phyloP scores from a whole-genome alignment of 2,329 filamentous ascomycete species.

The Neopestalotiopsis sp. region DNA sequence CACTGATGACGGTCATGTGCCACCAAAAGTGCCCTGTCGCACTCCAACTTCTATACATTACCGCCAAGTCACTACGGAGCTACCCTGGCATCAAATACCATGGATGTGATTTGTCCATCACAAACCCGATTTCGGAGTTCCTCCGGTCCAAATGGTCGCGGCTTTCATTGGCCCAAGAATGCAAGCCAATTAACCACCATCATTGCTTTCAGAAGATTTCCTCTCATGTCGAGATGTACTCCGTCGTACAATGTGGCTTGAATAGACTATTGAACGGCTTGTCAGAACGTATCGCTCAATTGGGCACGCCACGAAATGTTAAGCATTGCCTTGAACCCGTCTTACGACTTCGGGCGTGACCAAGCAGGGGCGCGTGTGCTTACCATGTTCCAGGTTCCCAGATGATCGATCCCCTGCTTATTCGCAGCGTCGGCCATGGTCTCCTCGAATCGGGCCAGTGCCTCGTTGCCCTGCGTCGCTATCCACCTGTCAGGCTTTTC shows the following conservation, averaged over 20 bases:
- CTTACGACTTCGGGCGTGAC: neutral
- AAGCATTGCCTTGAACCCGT: neutral
- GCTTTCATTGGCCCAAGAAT: conserved; percentile 29
- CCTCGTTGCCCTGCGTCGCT: conserved; percentile 52
- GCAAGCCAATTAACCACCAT: conserved; percentile 54
- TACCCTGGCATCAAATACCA: neutral
- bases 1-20: neutral
- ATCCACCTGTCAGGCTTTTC: conserved; percentile 52
- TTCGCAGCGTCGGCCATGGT: conserved; percentile 38
- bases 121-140: too few species aligned
- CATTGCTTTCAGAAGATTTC: conserved; percentile 54
- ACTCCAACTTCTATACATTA: neutral
- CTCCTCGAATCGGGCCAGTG: conserved; percentile 50
- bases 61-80: neutral
- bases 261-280: conserved; percentile 32
- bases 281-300: neutral
- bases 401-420: conserved; percentile 45
- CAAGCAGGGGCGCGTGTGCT: neutral
- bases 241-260: conserved; percentile 53
- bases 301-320: neutral
- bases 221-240: conserved; percentile 52
- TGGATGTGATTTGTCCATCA: neutral
- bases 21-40: neutral
- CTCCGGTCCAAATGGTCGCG: too few species aligned
- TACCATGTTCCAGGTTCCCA: conserved; percentile 56